Evolutionary conservation across 441 rosid genomes (phyloP).

Genomic region (Flueggea neowawraea): DNA sequence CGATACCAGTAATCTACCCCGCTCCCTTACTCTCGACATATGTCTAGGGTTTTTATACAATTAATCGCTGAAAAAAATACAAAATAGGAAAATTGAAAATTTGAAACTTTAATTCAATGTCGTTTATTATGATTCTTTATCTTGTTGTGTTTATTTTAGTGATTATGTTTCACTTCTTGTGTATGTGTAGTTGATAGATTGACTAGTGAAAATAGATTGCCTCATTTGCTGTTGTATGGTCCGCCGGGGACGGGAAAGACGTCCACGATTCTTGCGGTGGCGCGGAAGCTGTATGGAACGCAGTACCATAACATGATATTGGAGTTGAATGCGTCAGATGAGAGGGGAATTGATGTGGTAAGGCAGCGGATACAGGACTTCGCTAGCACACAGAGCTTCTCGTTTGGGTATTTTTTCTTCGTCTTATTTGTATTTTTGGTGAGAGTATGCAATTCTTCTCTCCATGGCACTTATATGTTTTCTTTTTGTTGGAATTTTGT

Average conservation of each 20-base stretch:
- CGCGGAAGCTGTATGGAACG: conserved; percentile 86
- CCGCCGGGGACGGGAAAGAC: conserved; percentile 99
- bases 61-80: no score
- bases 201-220: conserved; percentile 90
- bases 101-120: no score
- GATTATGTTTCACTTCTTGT: not conserved
- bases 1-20: conserved; percentile 62
- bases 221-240: conserved; percentile 88
- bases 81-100: not conserved
- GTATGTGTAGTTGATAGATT: conserved; percentile 73
- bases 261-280: conserved; percentile 92
- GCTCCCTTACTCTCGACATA: not conserved
- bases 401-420: conserved; percentile 47
- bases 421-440: not conserved
- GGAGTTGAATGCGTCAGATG: conserved; percentile 96
- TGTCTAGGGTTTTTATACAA: conserved; percentile 20
- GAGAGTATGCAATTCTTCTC: not conserved
- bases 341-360: conserved; percentile 93
- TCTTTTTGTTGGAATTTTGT: not conserved
- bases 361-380: conserved; percentile 93
- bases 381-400: conserved; percentile 96
- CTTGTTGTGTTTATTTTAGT: not conserved
- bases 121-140: not conserved
- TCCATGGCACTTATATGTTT: not conserved
- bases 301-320: conserved; percentile 89